A percentile compares a stretch with the other conserved stretches of the same genome.
These are phyloP conservation scores for Auricularia cornea DNA, from an alignment of 768 basidiomycete species.

Conservation along the genomic window DNA sequence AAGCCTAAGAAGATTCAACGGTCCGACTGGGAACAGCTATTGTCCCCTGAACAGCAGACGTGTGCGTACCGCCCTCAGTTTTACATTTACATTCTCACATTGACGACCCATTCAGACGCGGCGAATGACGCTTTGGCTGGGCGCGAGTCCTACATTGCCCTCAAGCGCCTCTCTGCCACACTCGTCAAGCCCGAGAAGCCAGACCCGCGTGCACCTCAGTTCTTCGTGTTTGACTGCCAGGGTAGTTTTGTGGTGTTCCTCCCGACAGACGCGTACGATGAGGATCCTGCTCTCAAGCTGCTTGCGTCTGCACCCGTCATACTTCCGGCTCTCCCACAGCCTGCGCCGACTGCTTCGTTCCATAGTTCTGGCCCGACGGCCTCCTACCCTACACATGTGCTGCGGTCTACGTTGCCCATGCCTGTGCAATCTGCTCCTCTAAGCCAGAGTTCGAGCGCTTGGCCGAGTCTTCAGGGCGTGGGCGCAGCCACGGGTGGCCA, in stretches of 20 bases:
- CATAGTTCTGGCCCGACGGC: too few relatives aligned
- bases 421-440: too few relatives aligned
- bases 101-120: slow-evolving; percentile 39
- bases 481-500: too few relatives aligned
- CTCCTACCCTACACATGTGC: too few relatives aligned
- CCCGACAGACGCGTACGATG: not conserved
- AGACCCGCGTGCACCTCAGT: not conserved
- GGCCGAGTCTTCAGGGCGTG: too few relatives aligned
- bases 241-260: not conserved
- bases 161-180: slow-evolving; percentile 29
- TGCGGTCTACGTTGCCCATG: too few relatives aligned
- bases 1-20: slow-evolving; percentile 51
- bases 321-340: too few relatives aligned
- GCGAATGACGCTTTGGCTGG: slow-evolving; percentile 66
- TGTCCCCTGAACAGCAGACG: slow-evolving; percentile 42
- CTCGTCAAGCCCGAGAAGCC: not conserved
- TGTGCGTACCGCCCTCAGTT: slow-evolving; percentile 37
- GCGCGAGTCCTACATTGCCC: slow-evolving; percentile 40
- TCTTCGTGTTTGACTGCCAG: not conserved
- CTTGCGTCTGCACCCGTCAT: too few relatives aligned
- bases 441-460: too few relatives aligned
- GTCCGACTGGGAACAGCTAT: slow-evolving; percentile 59
- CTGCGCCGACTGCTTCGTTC: too few relatives aligned
- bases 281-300: too few relatives aligned
- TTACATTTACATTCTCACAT: not conserved